Evolutionary conservation across 768 basidiomycete species (phyloP), one percentile per base, ranked within the genome.

Genomic region (Russula sp.): DNA sequence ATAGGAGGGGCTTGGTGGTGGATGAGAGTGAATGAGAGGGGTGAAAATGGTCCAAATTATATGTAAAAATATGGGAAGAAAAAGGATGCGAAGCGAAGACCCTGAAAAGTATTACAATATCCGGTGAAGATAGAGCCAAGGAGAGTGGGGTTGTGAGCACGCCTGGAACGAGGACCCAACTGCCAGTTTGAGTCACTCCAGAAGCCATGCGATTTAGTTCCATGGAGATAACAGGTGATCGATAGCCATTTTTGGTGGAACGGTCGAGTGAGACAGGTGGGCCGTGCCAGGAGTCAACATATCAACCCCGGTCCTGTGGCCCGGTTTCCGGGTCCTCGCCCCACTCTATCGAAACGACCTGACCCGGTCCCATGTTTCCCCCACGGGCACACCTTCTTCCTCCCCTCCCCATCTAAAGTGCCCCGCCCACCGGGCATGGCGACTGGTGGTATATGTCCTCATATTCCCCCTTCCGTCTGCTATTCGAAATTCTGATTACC

Each of bases 101-200:
- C 71, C 88, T 90, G 65, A 13, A 47, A 42, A 50, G 1, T 14
- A 7, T 7, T 16, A 13, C 0, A 22, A 18, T 18, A 0, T 35
- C 38, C 10, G 38, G 56, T 2, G 50, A 13, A 35, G 1, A 14
- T 47, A 56, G 42, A 16, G 4, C 2, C 29, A 29, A 8, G 29
- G 2, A n/a, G 1, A 20, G 25, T 29, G 25, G 25, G 1, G 25
- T 29, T 29, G 25, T 29, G 25, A 10, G 77, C 81, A 58, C 53
- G 88, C 92, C 71, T 8, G 93, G 92, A 25, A 88, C 77, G 18
- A 87, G 72, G 59, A 86, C 84, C 93, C 93, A 96, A 66, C 83
- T 76, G 14, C 78, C 71, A 0, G 80, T 66, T 61, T 73, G 65
- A 85, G 62, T 86, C 78, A 70, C 76, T 72, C 82, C 81, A 73